phyloP scores from a whole-genome alignment of 495 filamentous ascomycete species.

The Penicillium salamii region DNA sequence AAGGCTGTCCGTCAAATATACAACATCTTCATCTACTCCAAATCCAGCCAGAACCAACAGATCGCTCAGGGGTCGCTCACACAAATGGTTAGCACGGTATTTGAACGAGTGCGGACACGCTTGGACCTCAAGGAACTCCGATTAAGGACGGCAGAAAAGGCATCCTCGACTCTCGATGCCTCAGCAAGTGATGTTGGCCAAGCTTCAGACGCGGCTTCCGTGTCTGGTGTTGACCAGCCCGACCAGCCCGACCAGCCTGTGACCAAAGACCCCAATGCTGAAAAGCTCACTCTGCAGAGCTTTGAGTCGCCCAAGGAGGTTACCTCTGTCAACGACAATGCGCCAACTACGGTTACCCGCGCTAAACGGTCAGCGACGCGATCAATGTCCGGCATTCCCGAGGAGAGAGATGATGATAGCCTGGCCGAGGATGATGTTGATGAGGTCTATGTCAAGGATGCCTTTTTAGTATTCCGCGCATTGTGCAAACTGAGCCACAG shows the following conservation, averaged over 20 bases:
- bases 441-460: slow-evolving; percentile 93
- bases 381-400: slow-evolving; percentile 49
- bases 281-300: slow-evolving; percentile 91
- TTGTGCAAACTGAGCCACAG: slow-evolving; percentile 98
- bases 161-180: slow-evolving; percentile 17
- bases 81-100: slow-evolving; percentile 98
- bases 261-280: slow-evolving; percentile 53
- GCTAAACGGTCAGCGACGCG: slow-evolving; percentile 58
- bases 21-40: slow-evolving; percentile 95
- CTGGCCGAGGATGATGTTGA: slow-evolving; percentile 86
- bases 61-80: slow-evolving; percentile 94
- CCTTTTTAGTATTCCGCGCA: slow-evolving; percentile 93
- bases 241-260: slow-evolving; percentile 47
- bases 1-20: slow-evolving; percentile 99
- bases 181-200: slow-evolving; percentile 42
- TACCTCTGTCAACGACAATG: slow-evolving; percentile 83
- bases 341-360: slow-evolving; percentile 86
- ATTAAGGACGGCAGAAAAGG: slow-evolving; percentile 41
- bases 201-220: slow-evolving; percentile 47
- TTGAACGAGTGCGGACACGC: slow-evolving; percentile 87
- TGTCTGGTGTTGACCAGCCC: slow-evolving; percentile 31
- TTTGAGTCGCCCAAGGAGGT: slow-evolving; percentile 96
- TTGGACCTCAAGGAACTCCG: slow-evolving; percentile 81
- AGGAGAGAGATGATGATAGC: slow-evolving; percentile 48
- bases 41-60: slow-evolving; percentile 88